These are phyloP conservation scores for Taiozyma sp. DNA, from an alignment of 1,139 yeast species.

Conservation along the genomic window DNA sequence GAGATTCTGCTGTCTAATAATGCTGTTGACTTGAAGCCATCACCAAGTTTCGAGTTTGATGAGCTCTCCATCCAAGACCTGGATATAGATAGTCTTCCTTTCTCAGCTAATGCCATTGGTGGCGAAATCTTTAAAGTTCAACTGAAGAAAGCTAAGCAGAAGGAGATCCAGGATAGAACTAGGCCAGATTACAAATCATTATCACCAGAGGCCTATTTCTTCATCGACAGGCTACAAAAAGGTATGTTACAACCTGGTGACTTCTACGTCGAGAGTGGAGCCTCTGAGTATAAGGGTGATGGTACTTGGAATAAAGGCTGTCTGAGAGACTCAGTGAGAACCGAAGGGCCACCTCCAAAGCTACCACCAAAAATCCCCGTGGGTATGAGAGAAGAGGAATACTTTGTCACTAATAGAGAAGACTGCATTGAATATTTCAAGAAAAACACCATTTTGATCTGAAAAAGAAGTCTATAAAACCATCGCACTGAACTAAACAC, in stretches of 20 bases:
- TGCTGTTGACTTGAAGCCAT: background rate
- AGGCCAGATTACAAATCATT: conserved; percentile 6
- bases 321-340: conserved; percentile 14
- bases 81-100: conserved; percentile 9
- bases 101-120: conserved; percentile 21
- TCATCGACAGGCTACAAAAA: conserved; percentile 20
- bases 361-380: conserved; percentile 54
- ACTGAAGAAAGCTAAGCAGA: conserved; percentile 3
- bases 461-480: background rate
- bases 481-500: too few relatives aligned
- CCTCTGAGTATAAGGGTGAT: conserved; percentile 33
- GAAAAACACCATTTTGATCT: background rate
- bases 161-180: background rate
- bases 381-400: conserved; percentile 45
- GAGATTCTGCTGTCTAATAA: background rate
- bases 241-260: conserved; percentile 18
- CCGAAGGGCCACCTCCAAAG: conserved; percentile 31
- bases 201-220: conserved; percentile 15
- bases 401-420: conserved; percentile 24
- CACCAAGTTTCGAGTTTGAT: background rate
- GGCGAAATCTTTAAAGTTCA: background rate
- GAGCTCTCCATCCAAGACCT: background rate
- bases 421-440: conserved; percentile 13
- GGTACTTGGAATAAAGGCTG: conserved; percentile 30
- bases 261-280: conserved; percentile 22